Evolutionary conservation across 768 basidiomycete genomes (phyloP), one percentile per base, ranked within the genome.

Genomic region (Boletus rufocinnamomeus): DNA sequence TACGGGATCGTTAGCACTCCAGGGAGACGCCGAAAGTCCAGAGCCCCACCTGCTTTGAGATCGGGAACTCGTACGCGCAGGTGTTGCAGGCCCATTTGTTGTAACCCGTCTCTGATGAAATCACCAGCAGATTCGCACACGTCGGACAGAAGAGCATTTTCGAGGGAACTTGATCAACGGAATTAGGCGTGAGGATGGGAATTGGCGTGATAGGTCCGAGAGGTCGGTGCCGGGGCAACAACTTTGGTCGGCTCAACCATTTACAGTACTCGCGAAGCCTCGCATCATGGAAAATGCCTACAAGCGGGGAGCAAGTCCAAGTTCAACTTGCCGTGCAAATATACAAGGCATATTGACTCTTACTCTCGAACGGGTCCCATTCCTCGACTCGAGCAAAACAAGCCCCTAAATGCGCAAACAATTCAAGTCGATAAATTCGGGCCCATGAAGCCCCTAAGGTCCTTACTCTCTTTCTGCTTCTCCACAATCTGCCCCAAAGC

Each of bases 21-120:
- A 41, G 6, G 17, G 35, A 8, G 28, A 32, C 14, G 25, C 7
- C 3, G 8, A 21, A 8, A 8, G 2, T 1, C 14, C 13, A 19
- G 21, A 34, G 34, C 52, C 17, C 21, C 10, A 64, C 69, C 64
- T 71, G 70, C 41, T 68, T 72, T 23, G 58, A 50, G 28, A 68
- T 63, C 25, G 60, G 63, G 69, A 95, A 98, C 68, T 98, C 93
- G 70, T 98, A 99, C 4, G 97, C 88, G 70, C 97, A 98, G 2
- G 89, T 87, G 91, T 91, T n/a, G 70, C 95, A 98, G 0, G 88
- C 87, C 89, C 92, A 96, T 79, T 93, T 94, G 77, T 96, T 91
- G 71, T 86, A 87, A 2, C 89, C 87, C 0, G 87, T 86, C 59
- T 90, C 88, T 7, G 83, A 78, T 6, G 88, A 90, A 49, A 93